Base-by-base conservation (phyloP, 2,329 filamentous ascomycete genomes). In the Xylariaceae sp. region DNA sequence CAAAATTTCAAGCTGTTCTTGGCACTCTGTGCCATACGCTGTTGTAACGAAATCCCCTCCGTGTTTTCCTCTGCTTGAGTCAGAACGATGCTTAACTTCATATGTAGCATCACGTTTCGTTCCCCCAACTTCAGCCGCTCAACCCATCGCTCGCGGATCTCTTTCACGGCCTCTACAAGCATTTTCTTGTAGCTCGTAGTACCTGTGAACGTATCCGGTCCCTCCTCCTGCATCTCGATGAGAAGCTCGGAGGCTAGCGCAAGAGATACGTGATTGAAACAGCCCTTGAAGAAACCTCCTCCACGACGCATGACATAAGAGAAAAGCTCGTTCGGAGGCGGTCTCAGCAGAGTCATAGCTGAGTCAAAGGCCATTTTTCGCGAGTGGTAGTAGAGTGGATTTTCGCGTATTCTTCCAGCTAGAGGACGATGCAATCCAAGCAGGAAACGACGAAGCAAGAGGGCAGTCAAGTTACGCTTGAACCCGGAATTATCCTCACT, bases 341-440 rank as follows among this genome's bases (percentile, higher is more conserved):
- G 49, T n/a, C 44, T 45, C n/a, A 51, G 42, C 1, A 51, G 38
- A 18, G 44, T 41, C 30, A 44, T 38, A 27, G 49, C 49, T 3
- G 49, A 22, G 32, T 48, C 49, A 15, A 51, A 51, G 39, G 44
- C 42, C 11, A 51, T 22, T 32, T 51, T 51, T 14, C 44, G 49
- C 4, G 49, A 51, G 45, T 51, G 49, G 19, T 48, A 51, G 30
- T 51, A 51, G 4, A 51, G 2, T 15, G 44, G 44, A 11, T 51
- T 51, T 31, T 51, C 48, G 6, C 32, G 39, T 30, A 51, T 51
- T 17, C 48, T 22, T 35, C 48, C 48, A 6, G 48, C 44, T 3
- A 51, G 19, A 14, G 48, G 44, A 11, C 48, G 15, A 41, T 51
- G 48, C 5, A 51, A 38, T 27, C 43, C 36, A 9, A 51, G 44